Evolutionary conservation across 805 yeast species (phyloP).

Genomic region (Hanseniaspora thailandica): DNA sequence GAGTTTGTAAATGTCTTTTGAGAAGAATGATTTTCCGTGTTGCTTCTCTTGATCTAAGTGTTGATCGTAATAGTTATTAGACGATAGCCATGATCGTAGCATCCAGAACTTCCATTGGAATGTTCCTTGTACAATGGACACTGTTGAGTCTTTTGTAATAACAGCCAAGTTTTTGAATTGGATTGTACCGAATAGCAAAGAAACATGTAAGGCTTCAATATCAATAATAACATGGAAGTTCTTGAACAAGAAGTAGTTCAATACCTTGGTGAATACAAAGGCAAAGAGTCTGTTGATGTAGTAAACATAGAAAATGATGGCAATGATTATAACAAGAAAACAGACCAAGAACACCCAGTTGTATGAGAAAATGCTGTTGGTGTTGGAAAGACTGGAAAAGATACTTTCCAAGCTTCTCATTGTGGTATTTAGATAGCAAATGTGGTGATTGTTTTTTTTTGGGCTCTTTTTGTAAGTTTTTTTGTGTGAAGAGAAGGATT

Average conservation of each 20-base stretch:
- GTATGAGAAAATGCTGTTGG: conserved; percentile 25
- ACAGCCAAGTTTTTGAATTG: conserved; percentile 65
- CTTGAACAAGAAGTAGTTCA: conserved; percentile 55
- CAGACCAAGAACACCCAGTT: conserved; percentile 74
- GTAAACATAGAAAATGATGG: conserved; percentile 55
- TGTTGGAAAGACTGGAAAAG: background rate
- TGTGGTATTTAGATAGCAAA: background rate
- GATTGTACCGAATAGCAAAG: conserved; percentile 72
- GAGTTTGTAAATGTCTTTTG: conserved; percentile 5
- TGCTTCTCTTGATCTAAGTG: conserved; percentile 32
- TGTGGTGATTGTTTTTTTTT: too few species aligned
- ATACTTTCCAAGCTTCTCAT: background rate
- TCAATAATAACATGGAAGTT: conserved; percentile 45
- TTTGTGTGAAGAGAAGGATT: too few species aligned
- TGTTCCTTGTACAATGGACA: conserved; percentile 58
- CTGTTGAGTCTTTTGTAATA: conserved; percentile 60
- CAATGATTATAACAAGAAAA: conserved; percentile 60
- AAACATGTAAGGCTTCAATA: conserved; percentile 62
- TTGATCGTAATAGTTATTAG: conserved; percentile 15
- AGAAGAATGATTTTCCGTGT: conserved; percentile 29
- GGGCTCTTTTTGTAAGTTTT: background rate
- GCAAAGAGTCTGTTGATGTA: conserved; percentile 68
- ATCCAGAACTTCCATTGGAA: conserved; percentile 92
- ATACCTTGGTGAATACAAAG: conserved; percentile 37
- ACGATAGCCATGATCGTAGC: conserved; percentile 29